Percentiles rank a stretch among this genome's conserved stretches.
Evolutionary conservation across 2,329 filamentous ascomycete species (phyloP).

Genomic region (Alternaria brassicicola): DNA sequence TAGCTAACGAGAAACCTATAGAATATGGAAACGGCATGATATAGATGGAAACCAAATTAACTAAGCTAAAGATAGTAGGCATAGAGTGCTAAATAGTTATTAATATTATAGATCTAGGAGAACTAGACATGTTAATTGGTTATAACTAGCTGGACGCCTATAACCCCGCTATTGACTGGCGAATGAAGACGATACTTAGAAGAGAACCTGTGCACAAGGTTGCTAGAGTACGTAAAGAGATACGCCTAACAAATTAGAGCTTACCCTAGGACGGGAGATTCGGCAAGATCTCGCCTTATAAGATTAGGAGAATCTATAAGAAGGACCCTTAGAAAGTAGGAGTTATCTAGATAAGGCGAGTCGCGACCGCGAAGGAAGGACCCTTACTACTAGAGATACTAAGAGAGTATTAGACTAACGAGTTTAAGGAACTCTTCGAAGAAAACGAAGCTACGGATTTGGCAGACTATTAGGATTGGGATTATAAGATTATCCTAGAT

Average conservation of each 20-base stretch:
- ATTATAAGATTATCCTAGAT: no score
- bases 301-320: background rate
- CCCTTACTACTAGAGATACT: background rate
- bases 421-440: no score
- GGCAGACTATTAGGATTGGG: no score
- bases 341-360: background rate
- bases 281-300: background rate
- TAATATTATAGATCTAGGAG: no score
- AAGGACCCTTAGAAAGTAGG: background rate
- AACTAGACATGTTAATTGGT: background rate
- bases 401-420: background rate
- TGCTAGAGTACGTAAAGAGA: background rate
- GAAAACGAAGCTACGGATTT: no score
- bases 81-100: no score
- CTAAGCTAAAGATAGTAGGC: no score
- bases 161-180: background rate
- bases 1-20: no score
- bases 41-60: no score
- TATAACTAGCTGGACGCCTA: no score
- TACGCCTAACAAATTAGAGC: background rate
- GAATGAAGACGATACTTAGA: background rate
- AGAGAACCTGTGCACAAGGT: background rate
- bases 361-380: background rate
- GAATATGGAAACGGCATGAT: no score
- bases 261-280: background rate